Conservation (phyloP, 148 eudicot genomes). For the Cornus florida region DNA sequence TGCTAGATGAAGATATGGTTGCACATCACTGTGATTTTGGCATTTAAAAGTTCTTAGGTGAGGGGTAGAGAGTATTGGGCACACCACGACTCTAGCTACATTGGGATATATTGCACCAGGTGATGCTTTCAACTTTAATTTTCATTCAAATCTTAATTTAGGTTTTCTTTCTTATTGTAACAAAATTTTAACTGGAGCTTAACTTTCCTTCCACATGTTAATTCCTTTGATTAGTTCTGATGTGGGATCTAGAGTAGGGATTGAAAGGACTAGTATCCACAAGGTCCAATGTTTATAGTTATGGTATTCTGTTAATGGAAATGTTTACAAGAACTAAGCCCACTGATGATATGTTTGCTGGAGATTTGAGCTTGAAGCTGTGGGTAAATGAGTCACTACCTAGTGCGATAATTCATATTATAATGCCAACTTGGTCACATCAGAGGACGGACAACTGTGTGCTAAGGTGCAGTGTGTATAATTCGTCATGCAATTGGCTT, state of each 20-base stretch:
- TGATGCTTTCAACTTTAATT: neutral
- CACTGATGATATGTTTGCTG: conserved; percentile 14
- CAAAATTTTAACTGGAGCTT: neutral
- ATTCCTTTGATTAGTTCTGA: too few relatives aligned
- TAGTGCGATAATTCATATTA: neutral
- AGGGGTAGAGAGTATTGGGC: neutral
- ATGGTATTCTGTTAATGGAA: conserved; percentile 23
- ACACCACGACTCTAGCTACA: conserved; percentile 16
- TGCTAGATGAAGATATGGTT: conserved; percentile 19
- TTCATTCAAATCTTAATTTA: neutral
- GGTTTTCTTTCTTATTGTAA: neutral
- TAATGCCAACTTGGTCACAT: neutral
- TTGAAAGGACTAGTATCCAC: conserved; percentile 20
- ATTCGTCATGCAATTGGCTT: conserved; percentile 9
- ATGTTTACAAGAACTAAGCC: conserved; percentile 11
- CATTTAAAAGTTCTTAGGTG: conserved; percentile 17
- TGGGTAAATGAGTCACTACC: conserved; percentile 12
- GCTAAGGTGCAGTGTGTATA: conserved; percentile 2
- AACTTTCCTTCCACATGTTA: neutral
- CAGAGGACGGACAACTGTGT: neutral
- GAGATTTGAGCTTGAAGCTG: neutral
- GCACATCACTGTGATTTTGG: conserved; percentile 23
- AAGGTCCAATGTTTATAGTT: conserved; percentile 23
- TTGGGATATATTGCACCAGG: conserved; percentile 29
- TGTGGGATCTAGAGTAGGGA: conserved; percentile 21